A percentile compares a stretch with the other conserved stretches of the same genome.
phyloP scores from a whole-genome alignment of 2,329 filamentous ascomycete species.

The Exophiala aquamarina region DNA sequence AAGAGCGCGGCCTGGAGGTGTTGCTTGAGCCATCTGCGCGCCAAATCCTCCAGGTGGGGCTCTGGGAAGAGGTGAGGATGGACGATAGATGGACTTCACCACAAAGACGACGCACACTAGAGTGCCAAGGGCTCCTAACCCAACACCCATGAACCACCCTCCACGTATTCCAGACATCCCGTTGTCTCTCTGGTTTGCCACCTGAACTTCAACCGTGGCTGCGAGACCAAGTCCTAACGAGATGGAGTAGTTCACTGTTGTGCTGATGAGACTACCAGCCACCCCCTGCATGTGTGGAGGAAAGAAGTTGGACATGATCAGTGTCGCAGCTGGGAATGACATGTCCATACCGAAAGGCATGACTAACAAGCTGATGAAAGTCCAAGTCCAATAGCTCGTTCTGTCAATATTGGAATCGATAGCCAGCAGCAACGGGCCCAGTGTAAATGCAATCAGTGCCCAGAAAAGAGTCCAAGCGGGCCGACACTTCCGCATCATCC shows the following conservation, averaged over 20 bases:
- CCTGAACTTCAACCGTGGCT: constrained; percentile 28
- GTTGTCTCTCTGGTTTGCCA: constrained; percentile 24
- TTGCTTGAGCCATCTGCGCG: constrained; percentile 4
- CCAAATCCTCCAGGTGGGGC: constrained; percentile 10
- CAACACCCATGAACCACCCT: constrained; percentile 29
- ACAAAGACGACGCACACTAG: constrained; percentile 20
- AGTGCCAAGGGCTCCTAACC: constrained; percentile 28
- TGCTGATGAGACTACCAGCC: constrained; percentile 30
- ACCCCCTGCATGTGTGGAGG: constrained; percentile 31
- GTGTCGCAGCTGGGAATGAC: constrained; percentile 30
- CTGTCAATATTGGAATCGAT: constrained; percentile 35
- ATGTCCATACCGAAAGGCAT: constrained; percentile 48
- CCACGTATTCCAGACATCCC: constrained; percentile 28
- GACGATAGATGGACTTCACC: constrained; percentile 16
- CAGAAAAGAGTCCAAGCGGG: constrained; percentile 38
- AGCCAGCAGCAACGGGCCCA: constrained; percentile 24
- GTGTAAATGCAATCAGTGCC: constrained; percentile 33
- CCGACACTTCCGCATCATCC: constrained; percentile 26
- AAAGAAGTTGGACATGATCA: constrained; percentile 32
- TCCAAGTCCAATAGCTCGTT: constrained; percentile 61
- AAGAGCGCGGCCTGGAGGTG: constrained; percentile 1
- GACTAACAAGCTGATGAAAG: constrained; percentile 59
- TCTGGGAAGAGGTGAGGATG: constrained; percentile 5
- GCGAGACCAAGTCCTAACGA: constrained; percentile 30
- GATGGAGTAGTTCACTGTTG: constrained; percentile 31